Percentiles rank a stretch among this genome's conserved stretches.
Conservation (phyloP, 106 monocot genomes). For the Phalaenopsis equestris region DNA sequence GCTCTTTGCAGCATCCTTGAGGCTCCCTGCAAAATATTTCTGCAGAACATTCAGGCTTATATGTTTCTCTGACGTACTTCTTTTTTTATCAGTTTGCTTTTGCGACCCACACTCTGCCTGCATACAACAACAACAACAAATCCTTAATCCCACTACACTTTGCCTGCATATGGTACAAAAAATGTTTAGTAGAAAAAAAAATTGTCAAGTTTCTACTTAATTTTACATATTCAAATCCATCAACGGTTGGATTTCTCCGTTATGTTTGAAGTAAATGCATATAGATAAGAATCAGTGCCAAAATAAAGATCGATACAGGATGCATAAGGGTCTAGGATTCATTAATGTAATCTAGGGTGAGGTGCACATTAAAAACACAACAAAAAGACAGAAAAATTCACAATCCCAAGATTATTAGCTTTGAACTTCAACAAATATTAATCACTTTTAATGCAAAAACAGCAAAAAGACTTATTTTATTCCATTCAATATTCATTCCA, state of each 20-base stretch:
- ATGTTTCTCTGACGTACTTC: slow-evolving; percentile 51
- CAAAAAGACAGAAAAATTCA: no score
- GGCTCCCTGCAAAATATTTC: slow-evolving; percentile 88
- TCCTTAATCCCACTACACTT: background rate
- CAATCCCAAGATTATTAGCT: no score
- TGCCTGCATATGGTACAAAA: slow-evolving; percentile 17
- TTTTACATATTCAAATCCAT: background rate
- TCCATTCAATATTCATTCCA: no score
- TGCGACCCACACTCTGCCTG: slow-evolving; percentile 28
- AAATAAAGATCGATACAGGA: background rate
- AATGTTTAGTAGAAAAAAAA: background rate
- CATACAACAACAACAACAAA: background rate
- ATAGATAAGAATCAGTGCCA: background rate
- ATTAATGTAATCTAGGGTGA: no score
- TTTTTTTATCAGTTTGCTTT: slow-evolving; percentile 46
- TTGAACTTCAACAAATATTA: no score
- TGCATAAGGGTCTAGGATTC: no score
- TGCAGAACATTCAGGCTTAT: slow-evolving; percentile 85
- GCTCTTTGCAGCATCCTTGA: slow-evolving; percentile 87
- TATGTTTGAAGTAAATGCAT: background rate
- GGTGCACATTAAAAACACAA: no score
- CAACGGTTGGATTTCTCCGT: background rate
- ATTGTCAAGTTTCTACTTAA: background rate
- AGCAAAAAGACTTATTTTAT: no score
- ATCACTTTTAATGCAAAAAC: no score